These are phyloP conservation scores for Colletotrichum musae DNA, from an alignment of 2,329 filamentous ascomycete genomes.

Conservation along the genomic window DNA sequence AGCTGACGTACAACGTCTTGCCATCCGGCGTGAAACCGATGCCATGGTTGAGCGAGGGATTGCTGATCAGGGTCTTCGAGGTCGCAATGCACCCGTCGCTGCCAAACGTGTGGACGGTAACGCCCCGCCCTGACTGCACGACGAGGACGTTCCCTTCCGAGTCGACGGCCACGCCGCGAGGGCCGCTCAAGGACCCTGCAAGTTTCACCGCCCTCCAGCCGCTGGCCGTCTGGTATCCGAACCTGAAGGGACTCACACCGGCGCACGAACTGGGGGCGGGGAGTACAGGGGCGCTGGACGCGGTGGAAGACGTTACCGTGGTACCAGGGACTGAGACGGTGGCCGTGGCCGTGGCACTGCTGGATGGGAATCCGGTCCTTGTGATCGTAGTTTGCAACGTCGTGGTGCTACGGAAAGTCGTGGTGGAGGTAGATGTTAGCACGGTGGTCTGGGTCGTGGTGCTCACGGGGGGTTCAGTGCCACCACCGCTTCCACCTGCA, in stretches of 20 bases:
- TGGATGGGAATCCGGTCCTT: constrained; percentile 23
- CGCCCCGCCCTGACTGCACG: constrained; percentile 52
- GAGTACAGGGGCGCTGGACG: constrained; percentile 42
- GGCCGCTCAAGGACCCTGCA: constrained; percentile 52
- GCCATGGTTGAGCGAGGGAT: constrained; percentile 55
- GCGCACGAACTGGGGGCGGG: constrained; percentile 52
- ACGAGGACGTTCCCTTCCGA: constrained; percentile 55
- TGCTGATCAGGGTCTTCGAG: constrained; percentile 53
- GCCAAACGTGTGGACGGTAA: constrained; percentile 58
- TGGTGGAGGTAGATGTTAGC: constrained; percentile 34
- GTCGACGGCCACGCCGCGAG: constrained; percentile 55
- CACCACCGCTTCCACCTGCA: constrained; percentile 21
- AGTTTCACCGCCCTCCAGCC: constrained; percentile 58
- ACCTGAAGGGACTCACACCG: constrained; percentile 50
- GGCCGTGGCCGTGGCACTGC: constrained; percentile 14
- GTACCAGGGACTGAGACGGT: constrained; percentile 21
- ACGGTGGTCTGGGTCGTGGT: constrained; percentile 28
- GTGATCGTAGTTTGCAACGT: constrained; percentile 32
- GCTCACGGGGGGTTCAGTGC: constrained; percentile 26
- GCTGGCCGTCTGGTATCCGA: constrained; percentile 50
- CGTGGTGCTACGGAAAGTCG: constrained; percentile 33
- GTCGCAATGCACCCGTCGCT: constrained; percentile 56
- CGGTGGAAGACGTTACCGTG: constrained; percentile 13
- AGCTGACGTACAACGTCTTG: constrained; percentile 56
- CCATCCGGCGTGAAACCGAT: constrained; percentile 56